A percentile compares a stretch with the other conserved stretches of the same genome.
These are phyloP conservation scores for Exophiala phaeomuriformis DNA, from an alignment of 2,329 filamentous ascomycete species.

Conservation along the genomic window DNA sequence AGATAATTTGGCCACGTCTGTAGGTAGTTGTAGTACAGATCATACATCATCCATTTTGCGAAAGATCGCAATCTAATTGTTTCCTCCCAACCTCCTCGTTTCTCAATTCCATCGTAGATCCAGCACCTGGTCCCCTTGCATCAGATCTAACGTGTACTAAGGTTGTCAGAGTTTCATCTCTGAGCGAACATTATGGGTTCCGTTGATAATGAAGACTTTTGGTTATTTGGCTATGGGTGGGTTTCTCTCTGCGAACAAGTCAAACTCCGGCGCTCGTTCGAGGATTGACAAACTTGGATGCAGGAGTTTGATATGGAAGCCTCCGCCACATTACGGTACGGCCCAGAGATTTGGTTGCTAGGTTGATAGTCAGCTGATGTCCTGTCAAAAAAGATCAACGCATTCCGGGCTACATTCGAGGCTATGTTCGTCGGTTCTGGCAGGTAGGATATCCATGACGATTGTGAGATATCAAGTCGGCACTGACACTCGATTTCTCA, in stretches of 20 bases:
- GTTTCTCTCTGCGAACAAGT: background rate
- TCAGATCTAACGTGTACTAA: background rate
- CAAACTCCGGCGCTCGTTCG: conserved; percentile 7
- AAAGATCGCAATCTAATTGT: no score
- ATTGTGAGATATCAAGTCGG: background rate
- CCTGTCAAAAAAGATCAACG: conserved; percentile 57
- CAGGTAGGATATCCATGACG: conserved; percentile 59
- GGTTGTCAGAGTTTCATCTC: background rate
- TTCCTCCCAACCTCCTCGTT: no score
- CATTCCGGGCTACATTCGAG: conserved; percentile 81
- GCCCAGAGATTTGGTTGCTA: background rate
- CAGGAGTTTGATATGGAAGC: conserved; percentile 96
- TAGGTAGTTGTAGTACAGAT: no score
- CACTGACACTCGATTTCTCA: conserved; percentile 12
- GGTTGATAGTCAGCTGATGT: background rate
- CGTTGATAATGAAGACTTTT: conserved; percentile 59
- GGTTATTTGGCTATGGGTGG: conserved; percentile 96
- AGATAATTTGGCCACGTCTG: no score
- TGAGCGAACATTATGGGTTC: conserved; percentile 2
- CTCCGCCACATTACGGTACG: conserved; percentile 86
- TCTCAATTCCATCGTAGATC: no score
- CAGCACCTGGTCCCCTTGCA: no score
- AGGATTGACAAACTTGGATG: background rate
- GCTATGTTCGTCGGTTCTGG: conserved; percentile 95
- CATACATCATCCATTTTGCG: no score